phyloP scores from a whole-genome alignment of 495 filamentous ascomycete genomes.

The Bryoglossum gracile region DNA sequence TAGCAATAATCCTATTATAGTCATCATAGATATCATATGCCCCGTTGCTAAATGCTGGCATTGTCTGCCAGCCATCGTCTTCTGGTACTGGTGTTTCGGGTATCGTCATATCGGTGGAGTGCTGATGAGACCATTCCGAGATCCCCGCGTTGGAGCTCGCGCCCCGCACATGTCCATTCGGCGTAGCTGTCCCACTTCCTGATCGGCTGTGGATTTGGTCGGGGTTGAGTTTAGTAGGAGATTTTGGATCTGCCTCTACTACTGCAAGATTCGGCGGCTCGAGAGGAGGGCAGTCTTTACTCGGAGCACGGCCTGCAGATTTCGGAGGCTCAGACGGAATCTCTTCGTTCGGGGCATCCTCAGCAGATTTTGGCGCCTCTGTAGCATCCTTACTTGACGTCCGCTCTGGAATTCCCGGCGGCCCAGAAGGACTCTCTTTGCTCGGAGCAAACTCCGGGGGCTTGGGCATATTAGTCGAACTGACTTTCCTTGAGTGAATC shows the following conservation, averaged over 20 bases:
- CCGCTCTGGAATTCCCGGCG: too few relatives aligned
- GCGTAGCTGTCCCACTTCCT: not conserved
- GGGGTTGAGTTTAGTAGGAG: not conserved
- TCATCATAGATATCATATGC: constrained; percentile 95
- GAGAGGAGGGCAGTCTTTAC: too few relatives aligned
- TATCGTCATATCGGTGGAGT: constrained; percentile 49
- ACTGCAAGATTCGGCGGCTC: too few relatives aligned
- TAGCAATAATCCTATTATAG: constrained; percentile 76
- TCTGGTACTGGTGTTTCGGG: constrained; percentile 45
- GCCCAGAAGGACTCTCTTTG: too few relatives aligned
- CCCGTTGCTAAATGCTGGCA: constrained; percentile 91
- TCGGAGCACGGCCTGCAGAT: not conserved
- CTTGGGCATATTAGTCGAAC: too few relatives aligned
- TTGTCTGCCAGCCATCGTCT: constrained; percentile 74
- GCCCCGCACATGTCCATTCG: constrained; percentile 15
- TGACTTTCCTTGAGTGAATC: too few relatives aligned
- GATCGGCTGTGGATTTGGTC: not conserved
- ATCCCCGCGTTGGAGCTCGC: constrained; percentile 26
- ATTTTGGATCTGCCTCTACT: not conserved
- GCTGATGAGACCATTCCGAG: constrained; percentile 92
- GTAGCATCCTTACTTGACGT: too few relatives aligned
- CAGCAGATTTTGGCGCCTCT: too few relatives aligned
- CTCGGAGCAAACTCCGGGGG: too few relatives aligned
- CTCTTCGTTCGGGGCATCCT: too few relatives aligned
- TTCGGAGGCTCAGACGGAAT: not conserved